These are phyloP conservation scores for Tulasnella sp. DNA, from an alignment of 768 basidiomycete genomes.

Conservation along the genomic window DNA sequence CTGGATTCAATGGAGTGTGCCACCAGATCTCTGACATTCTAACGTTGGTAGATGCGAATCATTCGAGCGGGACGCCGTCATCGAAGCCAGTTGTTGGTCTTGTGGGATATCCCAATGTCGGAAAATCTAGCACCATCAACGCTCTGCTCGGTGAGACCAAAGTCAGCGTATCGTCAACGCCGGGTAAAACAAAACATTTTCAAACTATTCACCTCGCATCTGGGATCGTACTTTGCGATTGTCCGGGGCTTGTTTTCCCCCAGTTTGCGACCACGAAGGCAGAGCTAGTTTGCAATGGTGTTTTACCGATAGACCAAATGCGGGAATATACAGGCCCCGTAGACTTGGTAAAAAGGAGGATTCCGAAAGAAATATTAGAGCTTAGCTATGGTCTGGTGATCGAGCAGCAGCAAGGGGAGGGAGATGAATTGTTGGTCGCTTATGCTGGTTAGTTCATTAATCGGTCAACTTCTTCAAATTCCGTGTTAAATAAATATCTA, in stretches of 20 bases:
- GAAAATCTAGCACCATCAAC: constrained; percentile 97
- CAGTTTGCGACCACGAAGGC: constrained; percentile 97
- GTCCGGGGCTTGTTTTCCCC: constrained; percentile 95
- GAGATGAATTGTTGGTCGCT: constrained; percentile 74
- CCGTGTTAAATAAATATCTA: constrained; percentile 26
- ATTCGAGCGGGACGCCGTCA: constrained; percentile 39
- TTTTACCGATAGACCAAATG: constrained; percentile 94
- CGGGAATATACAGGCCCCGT: constrained; percentile 82
- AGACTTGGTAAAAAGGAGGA: constrained; percentile 58
- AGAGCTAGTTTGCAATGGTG: constrained; percentile 90
- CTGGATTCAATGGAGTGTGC: neutral
- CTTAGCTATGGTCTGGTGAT: constrained; percentile 78
- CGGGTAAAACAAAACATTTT: constrained; percentile 98
- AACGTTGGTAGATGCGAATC: constrained; percentile 31
- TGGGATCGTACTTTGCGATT: constrained; percentile 81
- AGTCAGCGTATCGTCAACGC: constrained; percentile 96
- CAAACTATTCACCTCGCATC: constrained; percentile 94
- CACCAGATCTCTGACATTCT: neutral
- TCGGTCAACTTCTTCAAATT: neutral
- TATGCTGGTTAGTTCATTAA: constrained; percentile 65
- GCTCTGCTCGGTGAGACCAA: constrained; percentile 91
- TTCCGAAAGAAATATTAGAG: constrained; percentile 77
- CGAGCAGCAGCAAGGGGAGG: constrained; percentile 48
- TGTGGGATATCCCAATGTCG: constrained; percentile 97
- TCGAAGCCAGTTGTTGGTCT: constrained; percentile 69